These are phyloP conservation scores for Exutisphaerella laricina DNA, from an alignment of 2,329 filamentous ascomycete genomes.

Conservation along the genomic window DNA sequence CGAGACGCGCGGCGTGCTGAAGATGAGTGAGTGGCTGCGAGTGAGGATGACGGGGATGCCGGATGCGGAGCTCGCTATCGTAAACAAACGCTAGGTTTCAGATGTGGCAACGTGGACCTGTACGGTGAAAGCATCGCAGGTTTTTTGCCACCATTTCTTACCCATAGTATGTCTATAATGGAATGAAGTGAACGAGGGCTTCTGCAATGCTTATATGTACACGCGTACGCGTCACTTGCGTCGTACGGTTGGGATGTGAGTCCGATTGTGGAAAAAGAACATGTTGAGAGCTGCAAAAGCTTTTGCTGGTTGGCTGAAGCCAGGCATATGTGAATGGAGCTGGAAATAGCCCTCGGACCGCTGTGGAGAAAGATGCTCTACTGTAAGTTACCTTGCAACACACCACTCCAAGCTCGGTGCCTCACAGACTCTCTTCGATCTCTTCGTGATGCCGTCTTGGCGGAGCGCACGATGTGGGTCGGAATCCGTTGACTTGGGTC, in stretches of 20 bases:
- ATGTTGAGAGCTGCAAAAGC: background rate
- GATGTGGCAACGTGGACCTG: background rate
- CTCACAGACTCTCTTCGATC: background rate
- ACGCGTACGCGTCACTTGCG: background rate
- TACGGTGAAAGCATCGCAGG: background rate
- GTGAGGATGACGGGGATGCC: background rate
- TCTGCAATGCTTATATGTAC: slow-evolving; percentile 1
- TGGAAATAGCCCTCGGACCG: background rate
- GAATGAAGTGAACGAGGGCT: background rate
- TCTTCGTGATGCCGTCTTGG: background rate
- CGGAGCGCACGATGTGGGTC: background rate
- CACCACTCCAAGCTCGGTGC: background rate
- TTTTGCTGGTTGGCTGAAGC: background rate
- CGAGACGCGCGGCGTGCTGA: background rate
- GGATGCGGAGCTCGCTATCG: background rate
- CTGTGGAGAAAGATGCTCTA: background rate
- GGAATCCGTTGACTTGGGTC: background rate
- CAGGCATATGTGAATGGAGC: background rate
- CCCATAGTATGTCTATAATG: slow-evolving; percentile 10
- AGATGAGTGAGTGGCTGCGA: background rate
- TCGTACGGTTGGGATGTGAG: background rate
- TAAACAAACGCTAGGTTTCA: slow-evolving; percentile 4
- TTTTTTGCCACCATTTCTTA: background rate
- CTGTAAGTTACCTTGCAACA: background rate
- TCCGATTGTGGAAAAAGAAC: background rate